A percentile compares a stretch with the other conserved stretches of the same genome.
Evolutionary conservation across 805 yeast genomes (phyloP).

Genomic region (Ogataea ramenticola): DNA sequence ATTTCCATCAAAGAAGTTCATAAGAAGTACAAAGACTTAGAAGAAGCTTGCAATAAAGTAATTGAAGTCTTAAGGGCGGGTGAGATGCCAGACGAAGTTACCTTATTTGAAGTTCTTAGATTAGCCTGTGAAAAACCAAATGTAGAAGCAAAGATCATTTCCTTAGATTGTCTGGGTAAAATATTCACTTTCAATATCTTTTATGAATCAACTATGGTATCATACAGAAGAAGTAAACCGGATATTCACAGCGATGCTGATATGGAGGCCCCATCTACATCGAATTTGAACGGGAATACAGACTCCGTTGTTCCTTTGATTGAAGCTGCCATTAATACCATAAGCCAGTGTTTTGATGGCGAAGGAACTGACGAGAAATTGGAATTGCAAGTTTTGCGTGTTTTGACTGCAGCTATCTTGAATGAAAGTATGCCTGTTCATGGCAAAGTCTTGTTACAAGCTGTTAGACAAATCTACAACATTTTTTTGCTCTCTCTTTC

Average conservation of each 20-base stretch:
- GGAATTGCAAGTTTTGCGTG: slow-evolving; percentile 89
- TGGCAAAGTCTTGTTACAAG: slow-evolving; percentile 81
- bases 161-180: slow-evolving; percentile 83
- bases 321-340: slow-evolving; percentile 78
- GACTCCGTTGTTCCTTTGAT: slow-evolving; percentile 39
- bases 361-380: slow-evolving; percentile 87
- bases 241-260: slow-evolving; percentile 24
- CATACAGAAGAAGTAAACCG: slow-evolving; percentile 24
- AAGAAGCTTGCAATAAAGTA: slow-evolving; percentile 30
- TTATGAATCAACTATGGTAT: slow-evolving; percentile 46
- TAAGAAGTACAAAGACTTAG: slow-evolving; percentile 38
- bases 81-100: slow-evolving; percentile 35
- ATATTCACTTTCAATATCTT: slow-evolving; percentile 81
- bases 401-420: slow-evolving; percentile 80
- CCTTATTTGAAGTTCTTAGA: slow-evolving; percentile 75
- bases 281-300: slow-evolving; percentile 20
- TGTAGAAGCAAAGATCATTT: slow-evolving; percentile 57
- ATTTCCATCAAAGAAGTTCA: slow-evolving; percentile 22
- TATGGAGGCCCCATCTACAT: slow-evolving; percentile 43
- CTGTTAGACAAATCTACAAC: slow-evolving; percentile 89
- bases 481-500: slow-evolving; percentile 80
- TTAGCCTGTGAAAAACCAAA: slow-evolving; percentile 64
- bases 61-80: slow-evolving; percentile 33
- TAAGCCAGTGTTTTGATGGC: slow-evolving; percentile 80
- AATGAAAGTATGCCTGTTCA: slow-evolving; percentile 80